Conservation (phyloP, 2,329 filamentous ascomycete species). For the Neopestalotiopsis sp. region DNA sequence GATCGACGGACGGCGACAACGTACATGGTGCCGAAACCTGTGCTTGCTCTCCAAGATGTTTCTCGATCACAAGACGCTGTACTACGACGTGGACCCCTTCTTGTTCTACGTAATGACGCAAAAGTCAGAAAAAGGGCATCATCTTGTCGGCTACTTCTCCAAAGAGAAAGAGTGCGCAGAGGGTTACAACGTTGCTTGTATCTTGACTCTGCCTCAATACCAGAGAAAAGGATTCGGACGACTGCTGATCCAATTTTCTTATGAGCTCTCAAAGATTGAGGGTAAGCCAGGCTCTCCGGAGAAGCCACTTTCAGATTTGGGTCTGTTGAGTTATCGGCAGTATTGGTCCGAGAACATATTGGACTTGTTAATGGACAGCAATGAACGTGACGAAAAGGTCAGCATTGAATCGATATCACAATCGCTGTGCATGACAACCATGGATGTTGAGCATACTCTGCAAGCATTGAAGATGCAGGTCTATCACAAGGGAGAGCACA, state of each 20-base stretch:
- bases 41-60: slow-evolving; percentile 96
- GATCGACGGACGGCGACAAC: slow-evolving; percentile 91
- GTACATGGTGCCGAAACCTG: slow-evolving; percentile 95
- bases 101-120: slow-evolving; percentile 98
- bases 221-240: slow-evolving; percentile 94
- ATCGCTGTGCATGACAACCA: slow-evolving; percentile 90
- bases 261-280: slow-evolving; percentile 94
- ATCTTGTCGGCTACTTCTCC: slow-evolving; percentile 98
- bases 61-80: slow-evolving; percentile 93
- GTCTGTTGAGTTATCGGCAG: slow-evolving; percentile 90
- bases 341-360: slow-evolving; percentile 98
- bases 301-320: slow-evolving; percentile 93
- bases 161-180: slow-evolving; percentile 98
- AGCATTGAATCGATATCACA: slow-evolving; percentile 86
- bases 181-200: slow-evolving; percentile 97
- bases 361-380: slow-evolving; percentile 78
- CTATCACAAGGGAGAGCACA: slow-evolving; percentile 95
- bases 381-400: slow-evolving; percentile 71
- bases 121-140: slow-evolving; percentile 85
- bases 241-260: slow-evolving; percentile 94
- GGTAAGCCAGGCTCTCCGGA: slow-evolving; percentile 94
- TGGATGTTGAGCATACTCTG: slow-evolving; percentile 93
- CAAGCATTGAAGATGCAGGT: slow-evolving; percentile 94
- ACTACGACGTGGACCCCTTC: slow-evolving; percentile 99
- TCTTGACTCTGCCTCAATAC: slow-evolving; percentile 93